Percentiles rank a stretch among this genome's conserved stretches.
phyloP scores from a whole-genome alignment of 495 filamentous ascomycete species.

The Neurospora tetrasperma region DNA sequence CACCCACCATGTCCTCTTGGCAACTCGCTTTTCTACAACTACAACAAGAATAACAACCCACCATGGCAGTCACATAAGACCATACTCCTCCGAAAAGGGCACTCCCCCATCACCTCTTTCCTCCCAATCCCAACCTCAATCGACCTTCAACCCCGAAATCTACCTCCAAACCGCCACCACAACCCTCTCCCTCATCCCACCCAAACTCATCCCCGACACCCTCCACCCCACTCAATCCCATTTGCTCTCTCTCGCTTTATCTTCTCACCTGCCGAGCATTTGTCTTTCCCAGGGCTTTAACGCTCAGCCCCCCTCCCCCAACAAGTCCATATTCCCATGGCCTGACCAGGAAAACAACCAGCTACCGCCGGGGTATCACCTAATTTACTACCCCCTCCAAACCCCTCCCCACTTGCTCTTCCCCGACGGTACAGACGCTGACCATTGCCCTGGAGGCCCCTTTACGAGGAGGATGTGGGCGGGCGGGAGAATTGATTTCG shows the following conservation, averaged over 20 bases:
- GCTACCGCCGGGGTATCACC: slow-evolving; percentile 54
- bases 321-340: background rate
- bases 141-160: slow-evolving; percentile 1
- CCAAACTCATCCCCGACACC: slow-evolving; percentile 52
- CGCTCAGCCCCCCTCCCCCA: background rate
- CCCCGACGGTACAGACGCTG: slow-evolving; percentile 60
- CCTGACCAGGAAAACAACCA: slow-evolving; percentile 14
- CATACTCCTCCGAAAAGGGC: background rate
- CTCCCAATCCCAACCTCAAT: background rate
- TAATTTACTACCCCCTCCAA: slow-evolving; percentile 60
- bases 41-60: background rate
- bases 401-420: slow-evolving; percentile 45
- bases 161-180: slow-evolving; percentile 7
- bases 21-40: background rate
- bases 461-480: slow-evolving; percentile 74
- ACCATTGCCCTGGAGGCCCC: slow-evolving; percentile 53
- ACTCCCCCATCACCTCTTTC: slow-evolving; percentile 2
- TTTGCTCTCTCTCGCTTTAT: slow-evolving; percentile 53
- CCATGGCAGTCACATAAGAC: background rate
- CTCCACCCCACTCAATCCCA: slow-evolving; percentile 53
- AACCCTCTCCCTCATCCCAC: slow-evolving; percentile 30
- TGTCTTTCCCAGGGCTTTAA: slow-evolving; percentile 27
- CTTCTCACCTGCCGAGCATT: slow-evolving; percentile 40
- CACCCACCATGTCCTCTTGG: background rate
- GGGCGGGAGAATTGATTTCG: slow-evolving; percentile 46